Conservation (phyloP, 1,284 basidiomycete genomes). For the Puccinia hordei region DNA sequence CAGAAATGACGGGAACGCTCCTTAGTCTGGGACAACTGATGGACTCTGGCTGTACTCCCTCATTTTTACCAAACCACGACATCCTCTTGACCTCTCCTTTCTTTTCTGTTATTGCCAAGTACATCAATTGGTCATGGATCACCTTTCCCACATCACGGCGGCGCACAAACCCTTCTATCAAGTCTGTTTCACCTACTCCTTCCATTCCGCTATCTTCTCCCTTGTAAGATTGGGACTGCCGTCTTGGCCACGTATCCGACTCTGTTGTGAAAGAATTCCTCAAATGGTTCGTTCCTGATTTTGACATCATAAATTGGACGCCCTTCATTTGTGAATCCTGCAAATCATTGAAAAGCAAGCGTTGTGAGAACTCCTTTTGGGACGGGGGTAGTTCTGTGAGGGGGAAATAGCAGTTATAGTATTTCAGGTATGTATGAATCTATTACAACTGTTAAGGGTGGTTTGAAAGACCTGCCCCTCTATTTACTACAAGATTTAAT, state of each 20-base stretch:
- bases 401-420: too few relatives aligned
- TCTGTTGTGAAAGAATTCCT: neutral
- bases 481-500: too few relatives aligned
- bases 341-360: neutral
- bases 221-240: neutral
- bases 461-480: too few relatives aligned
- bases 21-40: slow-evolving; percentile 28
- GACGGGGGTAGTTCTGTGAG: too few relatives aligned
- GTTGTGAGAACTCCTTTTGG: too few relatives aligned
- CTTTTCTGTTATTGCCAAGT: neutral
- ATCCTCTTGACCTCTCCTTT: neutral
- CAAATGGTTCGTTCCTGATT: neutral
- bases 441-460: too few relatives aligned
- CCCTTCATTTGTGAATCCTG: slow-evolving; percentile 13
- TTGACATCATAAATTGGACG: neutral
- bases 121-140: neutral
- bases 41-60: neutral
- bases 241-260: neutral
- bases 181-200: too few relatives aligned
- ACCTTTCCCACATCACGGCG: neutral
- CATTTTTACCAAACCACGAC: neutral
- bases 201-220: too few relatives aligned
- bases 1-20: slow-evolving; percentile 16
- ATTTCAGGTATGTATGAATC: too few relatives aligned
- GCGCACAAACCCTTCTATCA: neutral